Evolutionary conservation across 2,329 filamentous ascomycete genomes (phyloP).

Genomic region (Claviceps quebecensis): DNA sequence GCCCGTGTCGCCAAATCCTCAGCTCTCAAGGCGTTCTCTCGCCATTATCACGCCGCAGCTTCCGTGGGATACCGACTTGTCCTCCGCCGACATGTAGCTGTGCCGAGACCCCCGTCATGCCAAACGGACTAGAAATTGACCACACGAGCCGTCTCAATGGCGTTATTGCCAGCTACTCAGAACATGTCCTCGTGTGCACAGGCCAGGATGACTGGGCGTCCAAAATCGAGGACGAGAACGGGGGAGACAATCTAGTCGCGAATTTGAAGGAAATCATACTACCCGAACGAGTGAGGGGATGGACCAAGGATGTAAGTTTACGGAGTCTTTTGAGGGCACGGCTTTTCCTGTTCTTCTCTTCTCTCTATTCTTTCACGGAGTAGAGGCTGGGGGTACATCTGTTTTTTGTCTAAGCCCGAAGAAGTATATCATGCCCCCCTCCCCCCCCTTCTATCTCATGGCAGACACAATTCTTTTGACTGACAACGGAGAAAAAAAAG

Average conservation of each 20-base stretch:
- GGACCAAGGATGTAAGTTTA: slow-evolving; percentile 47
- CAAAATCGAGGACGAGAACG: slow-evolving; percentile 70
- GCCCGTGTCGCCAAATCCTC: not conserved
- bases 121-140: slow-evolving; percentile 61
- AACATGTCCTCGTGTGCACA: slow-evolving; percentile 75
- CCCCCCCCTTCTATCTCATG: no score
- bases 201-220: slow-evolving; percentile 70
- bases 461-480: no score
- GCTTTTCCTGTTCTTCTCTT: not conserved
- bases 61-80: slow-evolving; percentile 41
- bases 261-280: slow-evolving; percentile 54
- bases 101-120: slow-evolving; percentile 49
- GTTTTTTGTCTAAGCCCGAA: no score
- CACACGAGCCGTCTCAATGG: slow-evolving; percentile 54
- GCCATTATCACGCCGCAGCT: slow-evolving; percentile 4
- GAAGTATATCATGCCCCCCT: no score
- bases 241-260: slow-evolving; percentile 50
- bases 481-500: not conserved
- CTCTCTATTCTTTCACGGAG: not conserved
- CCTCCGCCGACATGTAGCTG: slow-evolving; percentile 67
- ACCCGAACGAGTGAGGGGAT: slow-evolving; percentile 42
- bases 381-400: no score
- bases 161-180: slow-evolving; percentile 62
- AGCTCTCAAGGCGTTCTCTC: not conserved
- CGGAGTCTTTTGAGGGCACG: not conserved